phyloP scores from a whole-genome alignment of 2,329 filamentous ascomycete genomes.

The Trichothecium roseum region DNA sequence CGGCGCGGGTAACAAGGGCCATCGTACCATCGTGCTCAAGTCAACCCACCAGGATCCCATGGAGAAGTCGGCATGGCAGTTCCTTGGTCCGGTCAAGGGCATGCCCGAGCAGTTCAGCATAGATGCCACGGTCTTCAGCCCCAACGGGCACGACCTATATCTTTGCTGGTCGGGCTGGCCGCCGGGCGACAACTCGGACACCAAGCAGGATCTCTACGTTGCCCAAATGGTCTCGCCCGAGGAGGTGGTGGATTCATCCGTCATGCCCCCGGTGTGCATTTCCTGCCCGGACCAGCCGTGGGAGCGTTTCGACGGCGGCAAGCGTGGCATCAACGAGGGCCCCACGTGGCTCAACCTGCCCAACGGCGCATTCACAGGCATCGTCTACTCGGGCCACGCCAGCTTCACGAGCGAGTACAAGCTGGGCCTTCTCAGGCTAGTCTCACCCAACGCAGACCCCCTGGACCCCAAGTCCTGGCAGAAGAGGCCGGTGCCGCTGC shows the following conservation, averaged over 20 bases:
- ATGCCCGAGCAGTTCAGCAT: conserved; percentile 8
- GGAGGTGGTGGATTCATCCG: conserved; percentile 1
- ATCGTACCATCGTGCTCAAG: conserved; percentile 5
- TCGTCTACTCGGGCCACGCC: conserved; percentile 8
- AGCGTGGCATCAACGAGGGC: conserved; percentile 7
- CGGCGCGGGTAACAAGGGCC: conserved; percentile 1
- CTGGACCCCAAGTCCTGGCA: conserved; percentile 6
- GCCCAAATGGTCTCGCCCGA: conserved; percentile 4
- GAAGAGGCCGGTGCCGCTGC: conserved; percentile 6
- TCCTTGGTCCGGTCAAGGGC: conserved; percentile 7
- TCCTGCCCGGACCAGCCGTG: conserved; percentile 4
- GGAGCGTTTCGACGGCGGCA: conserved; percentile 6
- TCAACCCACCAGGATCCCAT: conserved; percentile 5
- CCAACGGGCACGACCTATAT: conserved; percentile 8
- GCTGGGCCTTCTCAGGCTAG: conserved; percentile 5
- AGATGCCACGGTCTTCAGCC: conserved; percentile 9
- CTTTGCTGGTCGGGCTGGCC: conserved; percentile 9
- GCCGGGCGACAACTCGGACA: conserved; percentile 6
- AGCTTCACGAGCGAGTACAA: conserved; percentile 9
- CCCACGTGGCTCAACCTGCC: conserved; percentile 7
- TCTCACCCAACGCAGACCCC: conserved; percentile 4
- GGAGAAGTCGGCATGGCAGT: conserved; percentile 5
- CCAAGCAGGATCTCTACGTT: conserved; percentile 7
- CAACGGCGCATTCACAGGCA: conserved; percentile 7
- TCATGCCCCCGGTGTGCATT: conserved; percentile 6